These are phyloP conservation scores for Marvania coccoides DNA, from an alignment of 139 green algal genomes.

Conservation along the genomic window DNA sequence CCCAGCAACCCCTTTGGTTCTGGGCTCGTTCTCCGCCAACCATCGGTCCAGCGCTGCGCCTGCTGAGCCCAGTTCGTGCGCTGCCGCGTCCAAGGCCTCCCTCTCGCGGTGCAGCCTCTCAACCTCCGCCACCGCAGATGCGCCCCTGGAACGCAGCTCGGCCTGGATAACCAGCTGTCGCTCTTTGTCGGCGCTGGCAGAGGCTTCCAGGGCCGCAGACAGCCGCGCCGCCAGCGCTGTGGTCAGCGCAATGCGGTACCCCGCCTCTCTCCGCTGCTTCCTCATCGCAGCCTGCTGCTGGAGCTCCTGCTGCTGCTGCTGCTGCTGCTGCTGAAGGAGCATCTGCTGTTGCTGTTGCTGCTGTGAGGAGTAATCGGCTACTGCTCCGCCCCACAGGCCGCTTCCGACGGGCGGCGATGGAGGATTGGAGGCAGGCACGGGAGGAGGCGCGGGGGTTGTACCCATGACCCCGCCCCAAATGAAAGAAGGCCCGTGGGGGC, in stretches of 20 bases:
- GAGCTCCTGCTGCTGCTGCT: neutral
- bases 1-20: neutral
- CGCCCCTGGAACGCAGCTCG: neutral
- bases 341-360: too few relatives aligned
- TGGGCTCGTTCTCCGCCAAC: conserved; percentile 1
- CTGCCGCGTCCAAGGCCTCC: neutral
- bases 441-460: too few relatives aligned
- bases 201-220: neutral
- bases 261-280: neutral
- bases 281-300: neutral
- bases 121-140: neutral
- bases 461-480: too few relatives aligned
- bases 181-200: neutral
- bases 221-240: neutral
- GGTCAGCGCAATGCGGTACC: neutral
- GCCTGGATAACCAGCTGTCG: neutral
- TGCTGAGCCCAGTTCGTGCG: neutral
- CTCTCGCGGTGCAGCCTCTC: neutral
- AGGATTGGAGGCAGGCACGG: too few relatives aligned
- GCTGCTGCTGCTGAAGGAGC: neutral
- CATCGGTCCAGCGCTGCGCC: neutral
- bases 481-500: too few relatives aligned
- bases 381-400: too few relatives aligned
- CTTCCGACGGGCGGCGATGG: too few relatives aligned
- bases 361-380: too few relatives aligned